Conservation (phyloP, 2,329 filamentous ascomycete species). For the Xylogone sp. region DNA sequence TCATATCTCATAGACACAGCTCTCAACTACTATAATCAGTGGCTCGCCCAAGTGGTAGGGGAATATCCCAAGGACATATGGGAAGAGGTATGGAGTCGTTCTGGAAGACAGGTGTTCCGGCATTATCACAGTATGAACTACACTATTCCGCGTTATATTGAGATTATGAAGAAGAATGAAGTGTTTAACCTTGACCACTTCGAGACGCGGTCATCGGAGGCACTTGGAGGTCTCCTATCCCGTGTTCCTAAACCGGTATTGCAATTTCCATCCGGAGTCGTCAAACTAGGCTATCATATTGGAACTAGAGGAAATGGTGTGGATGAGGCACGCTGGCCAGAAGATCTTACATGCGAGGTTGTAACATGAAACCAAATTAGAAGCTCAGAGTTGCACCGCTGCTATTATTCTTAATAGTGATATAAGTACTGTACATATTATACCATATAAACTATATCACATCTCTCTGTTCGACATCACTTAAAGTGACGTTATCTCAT, state of each 20-base stretch:
- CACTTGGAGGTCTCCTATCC: conserved; percentile 35
- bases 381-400: no score
- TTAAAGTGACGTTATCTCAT: background rate
- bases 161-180: conserved; percentile 34
- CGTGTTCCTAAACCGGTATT: conserved; percentile 39
- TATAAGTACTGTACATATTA: background rate
- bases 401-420: no score
- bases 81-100: conserved; percentile 41
- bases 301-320: conserved; percentile 46
- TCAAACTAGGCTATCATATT: conserved; percentile 41
- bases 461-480: background rate
- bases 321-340: conserved; percentile 43
- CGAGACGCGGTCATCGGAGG: conserved; percentile 32
- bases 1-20: conserved; percentile 35
- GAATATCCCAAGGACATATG: conserved; percentile 41
- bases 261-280: conserved; percentile 31
- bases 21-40: conserved; percentile 37
- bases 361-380: conserved; percentile 13
- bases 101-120: conserved; percentile 43
- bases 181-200: conserved; percentile 47
- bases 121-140: conserved; percentile 45
- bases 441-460: background rate
- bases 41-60: conserved; percentile 33
- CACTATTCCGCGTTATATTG: conserved; percentile 34
- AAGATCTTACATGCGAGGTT: conserved; percentile 35